phyloP scores from a whole-genome alignment of 1,284 basidiomycete genomes.

The Ceratorhiza oryzae-sativae region DNA sequence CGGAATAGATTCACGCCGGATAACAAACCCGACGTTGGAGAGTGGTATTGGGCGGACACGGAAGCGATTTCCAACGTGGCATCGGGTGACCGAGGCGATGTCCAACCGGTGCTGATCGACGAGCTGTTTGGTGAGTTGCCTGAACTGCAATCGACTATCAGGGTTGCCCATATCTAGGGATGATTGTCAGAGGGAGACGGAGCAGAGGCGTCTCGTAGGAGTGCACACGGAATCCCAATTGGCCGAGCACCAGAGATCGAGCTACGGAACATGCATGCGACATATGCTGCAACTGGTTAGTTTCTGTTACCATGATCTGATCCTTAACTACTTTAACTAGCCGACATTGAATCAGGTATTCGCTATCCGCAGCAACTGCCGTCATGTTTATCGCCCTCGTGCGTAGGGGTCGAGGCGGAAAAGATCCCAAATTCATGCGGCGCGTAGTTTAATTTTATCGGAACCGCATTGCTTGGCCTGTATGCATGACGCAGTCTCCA shows the following conservation, averaged over 20 bases:
- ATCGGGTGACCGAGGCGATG: constrained; percentile 70
- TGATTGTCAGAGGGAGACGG: constrained; percentile 75
- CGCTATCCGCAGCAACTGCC: constrained; percentile 54
- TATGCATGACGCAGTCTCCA: constrained; percentile 14
- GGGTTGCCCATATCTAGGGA: constrained; percentile 27
- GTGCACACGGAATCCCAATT: constrained; percentile 82
- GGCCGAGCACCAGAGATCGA: constrained; percentile 87
- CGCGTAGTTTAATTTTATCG: constrained; percentile 14
- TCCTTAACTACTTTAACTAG: too few species aligned
- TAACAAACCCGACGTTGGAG: constrained; percentile 79
- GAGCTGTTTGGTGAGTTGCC: constrained; percentile 75
- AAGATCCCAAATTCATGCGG: constrained; percentile 38
- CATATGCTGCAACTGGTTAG: constrained; percentile 95
- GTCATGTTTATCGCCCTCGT: constrained; percentile 54
- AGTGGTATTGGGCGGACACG: constrained; percentile 94
- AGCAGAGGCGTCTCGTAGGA: constrained; percentile 67
- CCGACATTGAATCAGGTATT: constrained; percentile 50
- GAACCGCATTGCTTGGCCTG: neutral
- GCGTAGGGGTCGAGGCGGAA: constrained; percentile 45
- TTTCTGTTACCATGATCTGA: too few species aligned
- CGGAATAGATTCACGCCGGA: constrained; percentile 87
- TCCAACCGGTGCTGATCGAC: constrained; percentile 87
- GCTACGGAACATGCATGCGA: constrained; percentile 92
- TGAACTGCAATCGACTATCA: neutral
- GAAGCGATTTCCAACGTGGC: constrained; percentile 80